phyloP scores from a whole-genome alignment of 768 basidiomycete genomes.

The Calocybe indica region DNA sequence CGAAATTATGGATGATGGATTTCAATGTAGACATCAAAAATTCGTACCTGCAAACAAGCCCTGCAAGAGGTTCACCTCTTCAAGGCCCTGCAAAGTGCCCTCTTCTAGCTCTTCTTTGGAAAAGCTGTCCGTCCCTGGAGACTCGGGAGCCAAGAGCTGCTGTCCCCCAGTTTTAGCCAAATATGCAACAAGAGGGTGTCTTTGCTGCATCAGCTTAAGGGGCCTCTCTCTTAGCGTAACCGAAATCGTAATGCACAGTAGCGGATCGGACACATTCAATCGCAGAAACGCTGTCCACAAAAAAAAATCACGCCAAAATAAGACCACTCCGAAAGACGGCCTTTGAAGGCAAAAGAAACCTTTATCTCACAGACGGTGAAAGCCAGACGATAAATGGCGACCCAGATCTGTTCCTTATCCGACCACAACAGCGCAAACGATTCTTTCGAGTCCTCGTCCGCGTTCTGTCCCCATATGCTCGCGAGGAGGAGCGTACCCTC shows the following conservation, averaged over 20 bases:
- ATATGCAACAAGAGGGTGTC: conserved; percentile 37
- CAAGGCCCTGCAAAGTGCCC: conserved; percentile 40
- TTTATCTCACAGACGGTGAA: conserved; percentile 67
- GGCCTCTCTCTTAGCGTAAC: conserved; percentile 85
- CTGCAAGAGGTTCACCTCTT: conserved; percentile 49
- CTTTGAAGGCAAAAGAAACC: conserved; percentile 7
- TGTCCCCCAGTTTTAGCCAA: conserved; percentile 30
- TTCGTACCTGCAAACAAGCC: conserved; percentile 58
- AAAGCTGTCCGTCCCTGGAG: conserved; percentile 25
- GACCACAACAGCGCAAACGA: conserved; percentile 66
- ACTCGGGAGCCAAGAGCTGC: conserved; percentile 26
- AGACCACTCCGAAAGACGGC: background rate
- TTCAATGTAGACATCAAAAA: background rate
- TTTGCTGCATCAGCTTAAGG: conserved; percentile 34
- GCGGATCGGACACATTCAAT: conserved; percentile 62
- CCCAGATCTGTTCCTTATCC: conserved; percentile 54
- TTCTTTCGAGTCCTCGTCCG: conserved; percentile 39
- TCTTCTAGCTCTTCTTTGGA: conserved; percentile 25
- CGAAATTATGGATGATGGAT: background rate
- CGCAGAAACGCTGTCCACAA: conserved; percentile 60
- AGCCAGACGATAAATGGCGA: conserved; percentile 73
- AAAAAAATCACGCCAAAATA: background rate
- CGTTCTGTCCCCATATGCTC: conserved; percentile 68
- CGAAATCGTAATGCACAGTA: conserved; percentile 80
- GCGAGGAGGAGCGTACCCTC: conserved; percentile 73